Base-by-base conservation (phyloP, 208 protist species). In the Trypanosoma theileri region DNA sequence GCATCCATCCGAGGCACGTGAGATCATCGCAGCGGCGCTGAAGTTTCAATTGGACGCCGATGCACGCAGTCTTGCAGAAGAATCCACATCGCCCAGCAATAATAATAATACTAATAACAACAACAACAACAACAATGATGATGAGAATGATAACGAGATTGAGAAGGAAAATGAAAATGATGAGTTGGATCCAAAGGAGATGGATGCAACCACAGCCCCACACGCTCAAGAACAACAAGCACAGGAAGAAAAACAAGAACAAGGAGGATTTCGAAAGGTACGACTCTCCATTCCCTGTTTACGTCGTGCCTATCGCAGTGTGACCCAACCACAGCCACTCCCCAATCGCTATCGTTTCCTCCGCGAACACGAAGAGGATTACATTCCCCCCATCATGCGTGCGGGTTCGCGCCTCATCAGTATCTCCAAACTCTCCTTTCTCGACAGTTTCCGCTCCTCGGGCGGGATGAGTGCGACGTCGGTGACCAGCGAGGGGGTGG, bases 391-490 rank as follows among this genome's bases (percentile, higher is more conserved):
- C 0, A 79, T 82, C 35, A 71, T 93, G 62, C 84, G 88, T 31
- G 79, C 84, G 52, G 88, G 88, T 26, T 91, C 85, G 12, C 82
- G 88, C 4, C 76, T 85, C 45, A 77, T 93, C 67, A 85, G 78
- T 66, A 69, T 93, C 31, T 73, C 76, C 13, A 79, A 80, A 41
- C 26, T 88, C 45, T 77, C 76, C 7, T 73, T 82, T 40, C 76
- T 88, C 31, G 69, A 83, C 68, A 66, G 59, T 13, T 60, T 52
- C 28, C 59, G 58, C 57, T 70, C 53, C 41, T 48, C 58, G 21
- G 45, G 63, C 55, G 59, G 68, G 31, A 50, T 0, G 26, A 53
- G 66, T 48, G 31, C 26, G 62, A n/a, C 55, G 10, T 60, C 61
- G 14, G 40, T 1, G 11, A 54, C 55, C 40, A 55, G 45, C 10